Evolutionary conservation across 768 basidiomycete genomes (phyloP).

Genomic region (Tulasnella sp.): DNA sequence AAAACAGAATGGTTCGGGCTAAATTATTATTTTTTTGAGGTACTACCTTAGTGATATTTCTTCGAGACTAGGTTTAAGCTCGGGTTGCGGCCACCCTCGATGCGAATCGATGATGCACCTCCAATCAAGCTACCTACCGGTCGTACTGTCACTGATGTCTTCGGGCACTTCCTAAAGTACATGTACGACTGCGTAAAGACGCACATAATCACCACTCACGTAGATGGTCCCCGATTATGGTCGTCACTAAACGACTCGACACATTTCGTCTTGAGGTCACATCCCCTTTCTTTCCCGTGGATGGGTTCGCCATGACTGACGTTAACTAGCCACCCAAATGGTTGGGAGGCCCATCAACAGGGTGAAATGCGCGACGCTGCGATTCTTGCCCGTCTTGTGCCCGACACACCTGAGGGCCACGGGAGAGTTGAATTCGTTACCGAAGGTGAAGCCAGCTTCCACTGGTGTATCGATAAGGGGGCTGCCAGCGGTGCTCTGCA

Average conservation of each 20-base stretch:
- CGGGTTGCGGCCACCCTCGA: background rate
- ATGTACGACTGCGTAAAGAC: background rate
- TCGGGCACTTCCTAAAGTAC: slow-evolving; percentile 5
- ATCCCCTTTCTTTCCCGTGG: slow-evolving; percentile 31
- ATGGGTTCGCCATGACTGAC: slow-evolving; percentile 14
- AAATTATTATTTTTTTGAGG: too few relatives aligned
- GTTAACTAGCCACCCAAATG: slow-evolving; percentile 39
- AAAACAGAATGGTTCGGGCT: background rate
- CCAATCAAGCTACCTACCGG: background rate
- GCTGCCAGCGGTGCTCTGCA: slow-evolving; percentile 37
- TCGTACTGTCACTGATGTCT: background rate
- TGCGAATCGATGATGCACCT: background rate
- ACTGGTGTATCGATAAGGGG: slow-evolving; percentile 46
- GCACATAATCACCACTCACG: background rate
- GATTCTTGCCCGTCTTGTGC: slow-evolving; percentile 43
- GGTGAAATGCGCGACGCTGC: slow-evolving; percentile 46
- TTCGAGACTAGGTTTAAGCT: background rate
- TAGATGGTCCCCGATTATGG: background rate
- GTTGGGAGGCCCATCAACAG: slow-evolving; percentile 49
- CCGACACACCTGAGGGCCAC: slow-evolving; percentile 41
- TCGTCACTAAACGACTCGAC: background rate
- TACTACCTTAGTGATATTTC: background rate
- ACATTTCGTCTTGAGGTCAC: background rate
- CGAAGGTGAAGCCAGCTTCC: slow-evolving; percentile 54
- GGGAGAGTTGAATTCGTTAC: slow-evolving; percentile 47